Evolutionary conservation across 2,329 filamentous ascomycete species (phyloP).

Genomic region (Cercospora zeae-maydis): DNA sequence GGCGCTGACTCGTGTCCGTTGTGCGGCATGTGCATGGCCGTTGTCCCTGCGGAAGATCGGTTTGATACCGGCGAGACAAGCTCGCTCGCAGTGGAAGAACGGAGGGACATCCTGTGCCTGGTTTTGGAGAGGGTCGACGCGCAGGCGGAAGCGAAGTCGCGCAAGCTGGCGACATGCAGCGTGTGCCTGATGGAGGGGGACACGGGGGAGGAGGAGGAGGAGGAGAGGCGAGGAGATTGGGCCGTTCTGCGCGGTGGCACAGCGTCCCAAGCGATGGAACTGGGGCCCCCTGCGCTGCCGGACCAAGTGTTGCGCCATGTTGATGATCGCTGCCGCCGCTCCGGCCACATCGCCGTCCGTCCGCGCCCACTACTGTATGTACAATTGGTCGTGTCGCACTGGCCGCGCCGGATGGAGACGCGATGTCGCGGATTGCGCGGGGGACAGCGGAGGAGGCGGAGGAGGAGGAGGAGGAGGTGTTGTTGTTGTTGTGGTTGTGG

Average conservation of each 20-base stretch:
- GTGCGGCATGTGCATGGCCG: background rate
- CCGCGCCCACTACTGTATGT: too few species aligned
- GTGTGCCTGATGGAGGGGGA: constrained; percentile 1
- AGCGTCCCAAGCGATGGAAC: background rate
- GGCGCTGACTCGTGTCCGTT: background rate
- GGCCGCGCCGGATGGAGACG: background rate
- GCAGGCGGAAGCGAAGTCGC: background rate
- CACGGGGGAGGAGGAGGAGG: too few species aligned
- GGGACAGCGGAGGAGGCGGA: too few species aligned
- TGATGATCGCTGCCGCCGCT: background rate
- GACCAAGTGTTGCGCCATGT: constrained; percentile 2
- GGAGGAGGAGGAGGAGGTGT: too few species aligned
- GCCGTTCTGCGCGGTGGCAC: constrained; percentile 1
- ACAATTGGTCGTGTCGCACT: background rate
- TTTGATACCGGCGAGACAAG: constrained; percentile 9
- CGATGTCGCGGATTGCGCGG: background rate
- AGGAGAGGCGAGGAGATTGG: constrained; percentile 2
- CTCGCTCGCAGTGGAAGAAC: background rate
- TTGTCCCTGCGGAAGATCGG: background rate
- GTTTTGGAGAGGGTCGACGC: background rate
- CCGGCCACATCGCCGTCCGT: background rate
- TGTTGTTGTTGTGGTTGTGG: too few species aligned
- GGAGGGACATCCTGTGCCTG: constrained; percentile 4
- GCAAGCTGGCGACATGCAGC: constrained; percentile 4
- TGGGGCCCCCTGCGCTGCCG: constrained; percentile 1